Percentiles rank a stretch among this genome's conserved stretches.
phyloP scores from a whole-genome alignment of 2,329 filamentous ascomycete species.

The Beauveria brongniartii region DNA sequence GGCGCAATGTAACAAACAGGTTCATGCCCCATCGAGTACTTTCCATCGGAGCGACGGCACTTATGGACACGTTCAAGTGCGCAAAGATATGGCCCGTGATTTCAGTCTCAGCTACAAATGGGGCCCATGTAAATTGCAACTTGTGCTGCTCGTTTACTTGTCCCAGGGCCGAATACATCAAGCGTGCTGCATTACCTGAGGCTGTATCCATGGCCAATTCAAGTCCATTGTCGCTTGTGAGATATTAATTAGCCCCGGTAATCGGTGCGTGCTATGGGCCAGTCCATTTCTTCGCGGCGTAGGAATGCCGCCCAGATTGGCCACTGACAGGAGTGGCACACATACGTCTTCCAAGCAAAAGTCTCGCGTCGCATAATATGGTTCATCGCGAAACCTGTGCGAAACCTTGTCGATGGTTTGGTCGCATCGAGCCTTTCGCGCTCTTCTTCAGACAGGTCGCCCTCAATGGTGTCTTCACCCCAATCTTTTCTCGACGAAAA shows the following conservation, averaged over 20 bases:
- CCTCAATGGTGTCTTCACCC: slow-evolving; percentile 51
- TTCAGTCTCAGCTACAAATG: slow-evolving; percentile 57
- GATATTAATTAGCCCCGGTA: slow-evolving; percentile 40
- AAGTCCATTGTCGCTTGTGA: neutral
- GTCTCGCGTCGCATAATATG: slow-evolving; percentile 58
- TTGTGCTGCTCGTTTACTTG: neutral
- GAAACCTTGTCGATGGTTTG: slow-evolving; percentile 31
- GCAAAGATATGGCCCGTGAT: slow-evolving; percentile 61
- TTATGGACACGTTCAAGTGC: slow-evolving; percentile 56
- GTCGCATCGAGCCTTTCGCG: slow-evolving; percentile 35
- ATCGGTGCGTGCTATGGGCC: slow-evolving; percentile 58
- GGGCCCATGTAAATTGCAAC: slow-evolving; percentile 48
- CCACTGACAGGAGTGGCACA: slow-evolving; percentile 58
- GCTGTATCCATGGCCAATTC: neutral
- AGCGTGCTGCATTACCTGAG: neutral
- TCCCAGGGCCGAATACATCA: neutral
- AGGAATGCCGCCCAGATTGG: slow-evolving; percentile 62
- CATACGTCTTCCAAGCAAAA: slow-evolving; percentile 58
- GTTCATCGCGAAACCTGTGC: slow-evolving; percentile 52
- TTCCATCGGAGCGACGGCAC: slow-evolving; percentile 36
- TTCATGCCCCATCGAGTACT: slow-evolving; percentile 45
- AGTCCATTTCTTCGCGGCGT: slow-evolving; percentile 50
- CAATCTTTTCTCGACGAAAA: slow-evolving; percentile 39
- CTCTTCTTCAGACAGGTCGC: slow-evolving; percentile 45
- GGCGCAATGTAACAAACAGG: slow-evolving; percentile 54